phyloP scores from a whole-genome alignment of 75 land plant species.

The Selaginella tamariscina region DNA sequence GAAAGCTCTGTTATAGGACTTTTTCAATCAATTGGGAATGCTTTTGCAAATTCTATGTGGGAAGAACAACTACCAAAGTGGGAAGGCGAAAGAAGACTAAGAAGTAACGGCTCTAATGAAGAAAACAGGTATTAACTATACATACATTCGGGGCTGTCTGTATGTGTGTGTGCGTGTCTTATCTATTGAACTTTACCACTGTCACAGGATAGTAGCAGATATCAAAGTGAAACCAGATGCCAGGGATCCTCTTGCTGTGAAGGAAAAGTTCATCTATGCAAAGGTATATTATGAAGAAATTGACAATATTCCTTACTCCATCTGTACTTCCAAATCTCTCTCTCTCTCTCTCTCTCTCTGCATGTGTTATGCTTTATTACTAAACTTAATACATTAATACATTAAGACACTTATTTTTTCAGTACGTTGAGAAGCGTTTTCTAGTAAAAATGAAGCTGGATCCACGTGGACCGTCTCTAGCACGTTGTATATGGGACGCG shows the following conservation, averaged over 20 bases:
- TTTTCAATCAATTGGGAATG: conserved; percentile 86
- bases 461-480: conserved; percentile 20
- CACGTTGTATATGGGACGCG: conserved; percentile 49
- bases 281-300: conserved; percentile 44
- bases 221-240: conserved; percentile 45
- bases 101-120: too few species aligned
- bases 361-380: not conserved
- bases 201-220: conserved; percentile 6
- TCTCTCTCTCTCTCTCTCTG: too few species aligned
- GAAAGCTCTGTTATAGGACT: conserved; percentile 86
- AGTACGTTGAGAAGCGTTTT: conserved; percentile 75
- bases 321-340: not conserved
- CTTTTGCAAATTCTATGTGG: conserved; percentile 88
- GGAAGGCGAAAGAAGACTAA: not conserved
- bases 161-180: not conserved
- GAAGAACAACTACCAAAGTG: conserved; percentile 51
- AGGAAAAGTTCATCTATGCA: conserved; percentile 77
- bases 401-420: conserved; percentile 8
- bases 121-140: too few species aligned
- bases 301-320: not conserved
- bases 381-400: not conserved
- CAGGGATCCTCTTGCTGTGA: conserved; percentile 56
- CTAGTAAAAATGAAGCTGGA: conserved; percentile 22
- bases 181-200: not conserved
- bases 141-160: too few species aligned